Evolutionary conservation across 176 grass and related monocot genomes (phyloP), one percentile per base, ranked within the genome.

Genomic region (Thinopyrum elongatum): DNA sequence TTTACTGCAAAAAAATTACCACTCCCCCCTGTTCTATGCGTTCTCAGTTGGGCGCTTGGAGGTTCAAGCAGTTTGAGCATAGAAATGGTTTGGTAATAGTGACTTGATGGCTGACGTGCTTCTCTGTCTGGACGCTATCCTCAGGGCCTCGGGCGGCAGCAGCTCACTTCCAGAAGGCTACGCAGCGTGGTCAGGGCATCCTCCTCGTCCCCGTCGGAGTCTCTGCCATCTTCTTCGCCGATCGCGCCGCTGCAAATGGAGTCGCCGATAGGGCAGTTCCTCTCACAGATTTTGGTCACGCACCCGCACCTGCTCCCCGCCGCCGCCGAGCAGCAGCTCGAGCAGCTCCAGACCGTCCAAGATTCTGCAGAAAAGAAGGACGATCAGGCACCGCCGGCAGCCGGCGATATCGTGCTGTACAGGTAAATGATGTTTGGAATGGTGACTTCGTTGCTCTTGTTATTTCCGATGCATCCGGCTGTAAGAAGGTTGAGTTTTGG

Each of bases 161-260:
- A 82, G 66, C 84, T 83, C 58, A 41, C 81, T 3, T 23, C 68
- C 11, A 64, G 81, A n/a, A 86, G 87, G 82, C 90, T 89, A 69
- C 90, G 76, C 81, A 62, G 72, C 42, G 63, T 65, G 67, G 21
- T 94, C 61, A 88, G 61, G 89, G 97, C 92, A 0, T 94, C 93
- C 4, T 39, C 34, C 5, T 39, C 34, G 53, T 92, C 88, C 34
- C 86, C 66, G 1, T 84, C 85, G 21, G 83, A 83, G 39, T 80
- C 88, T 5, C 23, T 75, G 28, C 86, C 88, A 12, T 84, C 92
- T n/a, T 87, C 91, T 3, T 91, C 84, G 30, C 88, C 88, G 8
- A 94, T 99, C 76, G 97, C 97, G 44, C 97, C 97, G 58, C 92
- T 99, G 29, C 87, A 88, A 65, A 84, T 99, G 88, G 97, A 96